Evolutionary conservation across 164 flowering plant genomes (phyloP).

Genomic region (Akebia trifoliata): DNA sequence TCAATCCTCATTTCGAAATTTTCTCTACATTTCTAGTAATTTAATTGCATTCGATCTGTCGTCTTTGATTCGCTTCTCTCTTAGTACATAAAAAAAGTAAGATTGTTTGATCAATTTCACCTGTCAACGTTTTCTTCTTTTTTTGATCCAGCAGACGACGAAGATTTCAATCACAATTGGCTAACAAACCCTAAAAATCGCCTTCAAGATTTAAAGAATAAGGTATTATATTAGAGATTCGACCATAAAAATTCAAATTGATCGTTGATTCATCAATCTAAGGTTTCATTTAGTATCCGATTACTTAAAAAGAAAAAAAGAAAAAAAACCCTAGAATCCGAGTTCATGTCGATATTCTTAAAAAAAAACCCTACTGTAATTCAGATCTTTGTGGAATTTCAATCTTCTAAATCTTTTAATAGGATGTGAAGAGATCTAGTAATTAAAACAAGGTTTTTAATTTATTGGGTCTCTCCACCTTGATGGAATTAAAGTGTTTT

Average conservation of each 20-base stretch:
- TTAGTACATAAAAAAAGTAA: neutral
- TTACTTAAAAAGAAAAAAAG: neutral
- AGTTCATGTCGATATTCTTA: neutral
- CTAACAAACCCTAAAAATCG: neutral
- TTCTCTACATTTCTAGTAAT: neutral
- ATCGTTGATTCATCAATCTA: neutral
- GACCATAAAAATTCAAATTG: neutral
- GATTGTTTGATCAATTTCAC: neutral
- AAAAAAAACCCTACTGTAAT: neutral
- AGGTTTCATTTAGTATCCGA: neutral
- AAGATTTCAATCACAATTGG: conserved; percentile 23
- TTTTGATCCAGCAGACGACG: conserved; percentile 20
- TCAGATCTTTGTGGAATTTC: no score
- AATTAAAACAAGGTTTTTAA: no score
- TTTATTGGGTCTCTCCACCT: no score
- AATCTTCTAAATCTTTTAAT: no score
- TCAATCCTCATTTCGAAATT: neutral
- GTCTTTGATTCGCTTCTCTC: neutral
- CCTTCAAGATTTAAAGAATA: neutral
- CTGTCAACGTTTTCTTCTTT: neutral
- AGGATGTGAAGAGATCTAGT: no score
- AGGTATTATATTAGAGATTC: neutral
- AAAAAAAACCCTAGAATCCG: neutral
- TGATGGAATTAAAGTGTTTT: no score
- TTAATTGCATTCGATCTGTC: neutral